Percentiles rank a stretch among this genome's conserved stretches.
Evolutionary conservation across 73 alveolate species (phyloP).

Genomic region (Paramecium sonneborni): DNA sequence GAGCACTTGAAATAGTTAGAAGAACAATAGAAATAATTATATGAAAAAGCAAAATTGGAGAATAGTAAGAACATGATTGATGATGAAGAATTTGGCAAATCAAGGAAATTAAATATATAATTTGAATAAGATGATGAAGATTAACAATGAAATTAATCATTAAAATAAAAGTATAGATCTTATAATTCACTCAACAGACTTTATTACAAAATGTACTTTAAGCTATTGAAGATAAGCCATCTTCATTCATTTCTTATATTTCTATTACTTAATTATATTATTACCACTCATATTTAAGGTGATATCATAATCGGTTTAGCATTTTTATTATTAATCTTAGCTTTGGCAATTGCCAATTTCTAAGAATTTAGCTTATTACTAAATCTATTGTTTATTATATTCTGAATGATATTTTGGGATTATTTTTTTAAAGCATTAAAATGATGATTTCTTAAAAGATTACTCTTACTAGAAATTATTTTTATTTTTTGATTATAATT

Average conservation of each 20-base stretch:
- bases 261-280: neutral
- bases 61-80: neutral
- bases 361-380: neutral
- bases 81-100: neutral
- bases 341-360: neutral
- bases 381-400: neutral
- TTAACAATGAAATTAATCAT: neutral
- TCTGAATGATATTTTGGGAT: neutral
- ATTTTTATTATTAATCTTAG: neutral
- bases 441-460: neutral
- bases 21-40: neutral
- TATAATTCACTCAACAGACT: neutral
- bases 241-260: slow-evolving; percentile 2
- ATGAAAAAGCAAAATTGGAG: slow-evolving; percentile 42
- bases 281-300: neutral
- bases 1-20: slow-evolving; percentile 41
- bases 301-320: neutral
- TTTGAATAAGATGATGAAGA: slow-evolving; percentile 40
- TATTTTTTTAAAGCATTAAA: neutral
- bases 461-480: too few relatives aligned
- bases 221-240: neutral
- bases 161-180: neutral
- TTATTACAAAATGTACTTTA: neutral
- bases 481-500: too few relatives aligned
- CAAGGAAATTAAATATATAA: neutral